Base-by-base conservation (phyloP, 164 flowering plant genomes). In the Houttuynia cordata region DNA sequence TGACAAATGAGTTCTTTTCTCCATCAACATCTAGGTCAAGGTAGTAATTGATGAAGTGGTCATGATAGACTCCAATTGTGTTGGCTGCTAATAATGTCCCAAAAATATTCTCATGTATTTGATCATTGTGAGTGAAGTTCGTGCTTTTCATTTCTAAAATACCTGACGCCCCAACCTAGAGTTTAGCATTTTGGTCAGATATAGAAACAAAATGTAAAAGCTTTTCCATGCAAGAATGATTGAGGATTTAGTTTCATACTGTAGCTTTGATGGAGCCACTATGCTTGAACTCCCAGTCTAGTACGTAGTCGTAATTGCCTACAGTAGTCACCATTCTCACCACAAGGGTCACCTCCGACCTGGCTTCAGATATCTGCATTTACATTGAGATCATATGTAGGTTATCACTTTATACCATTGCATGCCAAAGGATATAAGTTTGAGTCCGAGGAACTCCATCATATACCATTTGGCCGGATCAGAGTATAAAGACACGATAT, bases 21-120 rank as follows among this genome's bases (percentile, higher is more conserved):
- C 88, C 91, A 54, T 89, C 91, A 5, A 85, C 57, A 70, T 89
- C 94, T 0, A 89, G 78, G 68, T 88, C 93, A 6, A 86, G 78
- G 70, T 83, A 71, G 73, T 78, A 88, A 0, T 83, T 78, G 41
- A 89, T 57, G 70, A 74, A 82, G 56, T 89, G 94, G 58, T 86
- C 96, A 58, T 88, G 96, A 68, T 79, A 61, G 24, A 63, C 66
- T 34, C 72, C 96, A 8, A 86, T 52, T 23, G 78, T 72, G 75
- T 86, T 71, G 0, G 76, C 77, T 22, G 87, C 74, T 3, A 88
- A 61, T 0, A 86, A 51, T 7, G 77, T 80, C 0, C 93, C 91
- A 54, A 71, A 79, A 15, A 74, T 58, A 0, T 78, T 71, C 17
- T 75, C 74, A 14, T 45, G 61, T 64, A 74, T 76, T 42, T 83